Conservation (phyloP, 73 alveolate species). For the Paramecium octaurelia region DNA sequence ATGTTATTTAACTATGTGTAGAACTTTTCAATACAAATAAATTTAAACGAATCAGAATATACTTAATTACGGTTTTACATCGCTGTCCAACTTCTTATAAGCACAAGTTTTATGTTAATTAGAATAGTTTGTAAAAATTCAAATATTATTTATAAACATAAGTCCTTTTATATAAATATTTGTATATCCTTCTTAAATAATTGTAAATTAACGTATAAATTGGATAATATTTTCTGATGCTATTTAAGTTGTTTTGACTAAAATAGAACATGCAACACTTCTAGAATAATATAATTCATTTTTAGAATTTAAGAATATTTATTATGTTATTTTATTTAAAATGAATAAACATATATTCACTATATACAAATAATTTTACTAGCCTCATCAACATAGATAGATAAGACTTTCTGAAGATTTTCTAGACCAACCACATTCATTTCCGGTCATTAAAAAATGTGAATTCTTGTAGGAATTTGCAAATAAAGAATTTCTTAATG, state of each 20-base stretch:
- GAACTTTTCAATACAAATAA: too few species aligned
- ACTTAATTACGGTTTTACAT: too few species aligned
- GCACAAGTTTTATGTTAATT: too few species aligned
- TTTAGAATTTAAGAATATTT: neutral
- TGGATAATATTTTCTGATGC: neutral
- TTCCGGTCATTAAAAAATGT: neutral
- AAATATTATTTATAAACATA: too few species aligned
- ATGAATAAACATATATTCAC: neutral
- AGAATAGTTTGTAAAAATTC: too few species aligned
- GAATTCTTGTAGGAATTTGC: neutral
- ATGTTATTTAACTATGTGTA: too few species aligned
- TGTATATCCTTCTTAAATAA: too few species aligned
- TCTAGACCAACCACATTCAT: neutral
- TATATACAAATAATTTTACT: neutral
- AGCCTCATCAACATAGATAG: neutral
- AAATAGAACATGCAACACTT: neutral
- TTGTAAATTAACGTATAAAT: too few species aligned
- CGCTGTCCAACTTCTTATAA: too few species aligned
- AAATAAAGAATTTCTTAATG: neutral
- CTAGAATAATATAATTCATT: neutral
- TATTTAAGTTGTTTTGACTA: neutral
- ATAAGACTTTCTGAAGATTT: conserved; percentile 3
- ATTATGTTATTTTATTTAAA: neutral
- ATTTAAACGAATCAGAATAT: too few species aligned
- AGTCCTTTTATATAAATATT: neutral